Conservation (phyloP, 176 grass and related monocot genomes). For the Lolium rigidum region DNA sequence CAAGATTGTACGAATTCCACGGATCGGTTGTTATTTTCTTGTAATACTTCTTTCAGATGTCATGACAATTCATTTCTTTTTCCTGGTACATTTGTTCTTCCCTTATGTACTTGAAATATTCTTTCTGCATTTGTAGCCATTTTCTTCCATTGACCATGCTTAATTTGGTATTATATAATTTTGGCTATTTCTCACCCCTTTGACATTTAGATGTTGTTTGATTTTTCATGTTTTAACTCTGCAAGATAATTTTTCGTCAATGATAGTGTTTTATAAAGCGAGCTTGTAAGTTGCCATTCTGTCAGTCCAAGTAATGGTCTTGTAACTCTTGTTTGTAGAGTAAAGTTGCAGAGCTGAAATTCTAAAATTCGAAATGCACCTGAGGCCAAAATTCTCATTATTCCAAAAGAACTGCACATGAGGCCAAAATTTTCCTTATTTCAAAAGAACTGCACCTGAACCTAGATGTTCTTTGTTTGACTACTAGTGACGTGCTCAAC, state of each 20-base stretch:
- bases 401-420: not conserved
- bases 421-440: not conserved
- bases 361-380: not conserved
- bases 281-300: slow-evolving; percentile 1
- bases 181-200: not conserved
- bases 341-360: not conserved
- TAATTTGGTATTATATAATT: not conserved
- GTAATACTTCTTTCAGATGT: slow-evolving; percentile 95
- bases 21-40: slow-evolving; percentile 92
- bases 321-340: slow-evolving; percentile 3
- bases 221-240: slow-evolving; percentile 3
- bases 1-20: slow-evolving; percentile 73
- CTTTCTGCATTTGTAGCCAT: not conserved
- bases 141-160: slow-evolving; percentile 1
- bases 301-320: not conserved
- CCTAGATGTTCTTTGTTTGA: slow-evolving; percentile 23
- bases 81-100: slow-evolving; percentile 75
- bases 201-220: not conserved
- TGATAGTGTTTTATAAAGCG: not conserved
- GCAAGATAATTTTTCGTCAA: not conserved
- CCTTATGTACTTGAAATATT: slow-evolving; percentile 8
- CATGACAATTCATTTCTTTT: slow-evolving; percentile 99
- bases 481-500: slow-evolving; percentile 6
- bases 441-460: slow-evolving; percentile 15
- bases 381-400: not conserved